These are phyloP conservation scores for Blastobotrys illinoisensis DNA, from an alignment of 1,139 yeast genomes.

Conservation along the genomic window DNA sequence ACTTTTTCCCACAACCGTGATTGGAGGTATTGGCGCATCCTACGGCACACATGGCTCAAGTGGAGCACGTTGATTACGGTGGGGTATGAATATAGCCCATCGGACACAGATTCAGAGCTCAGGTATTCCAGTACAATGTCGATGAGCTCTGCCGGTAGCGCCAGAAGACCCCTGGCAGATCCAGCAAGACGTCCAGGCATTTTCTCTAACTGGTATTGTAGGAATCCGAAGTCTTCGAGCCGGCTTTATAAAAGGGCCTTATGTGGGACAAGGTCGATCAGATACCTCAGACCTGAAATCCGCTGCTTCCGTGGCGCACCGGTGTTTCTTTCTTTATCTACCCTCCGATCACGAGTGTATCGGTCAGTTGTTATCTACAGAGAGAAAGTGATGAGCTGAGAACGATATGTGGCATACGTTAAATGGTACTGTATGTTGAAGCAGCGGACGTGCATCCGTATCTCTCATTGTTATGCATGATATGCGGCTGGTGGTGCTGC, in stretches of 20 bases:
- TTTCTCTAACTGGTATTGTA: not conserved
- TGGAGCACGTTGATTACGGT: not conserved
- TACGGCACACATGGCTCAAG: conserved; percentile 1
- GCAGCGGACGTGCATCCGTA: not conserved
- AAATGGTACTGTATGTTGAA: too few species aligned
- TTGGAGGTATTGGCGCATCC: conserved; percentile 1
- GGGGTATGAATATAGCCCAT: not conserved
- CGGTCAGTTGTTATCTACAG: too few species aligned
- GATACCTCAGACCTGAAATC: not conserved
- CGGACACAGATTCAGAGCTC: conserved; percentile 1
- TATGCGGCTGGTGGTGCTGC: not conserved
- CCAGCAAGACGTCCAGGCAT: not conserved
- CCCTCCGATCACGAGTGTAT: not conserved
- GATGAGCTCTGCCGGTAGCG: conserved; percentile 6
- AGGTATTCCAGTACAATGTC: conserved; percentile 5
- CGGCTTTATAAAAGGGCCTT: not conserved
- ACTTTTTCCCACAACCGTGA: conserved; percentile 2
- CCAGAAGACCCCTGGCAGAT: conserved; percentile 1
- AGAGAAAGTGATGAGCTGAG: not conserved
- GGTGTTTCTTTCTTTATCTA: not conserved
- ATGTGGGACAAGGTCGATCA: not conserved
- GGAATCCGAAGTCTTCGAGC: too few species aligned
- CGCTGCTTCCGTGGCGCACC: not conserved
- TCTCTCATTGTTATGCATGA: not conserved
- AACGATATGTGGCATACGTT: too few species aligned